Base-by-base conservation (phyloP, 1,284 basidiomycete species). In the Moesziomyces antarcticus region DNA sequence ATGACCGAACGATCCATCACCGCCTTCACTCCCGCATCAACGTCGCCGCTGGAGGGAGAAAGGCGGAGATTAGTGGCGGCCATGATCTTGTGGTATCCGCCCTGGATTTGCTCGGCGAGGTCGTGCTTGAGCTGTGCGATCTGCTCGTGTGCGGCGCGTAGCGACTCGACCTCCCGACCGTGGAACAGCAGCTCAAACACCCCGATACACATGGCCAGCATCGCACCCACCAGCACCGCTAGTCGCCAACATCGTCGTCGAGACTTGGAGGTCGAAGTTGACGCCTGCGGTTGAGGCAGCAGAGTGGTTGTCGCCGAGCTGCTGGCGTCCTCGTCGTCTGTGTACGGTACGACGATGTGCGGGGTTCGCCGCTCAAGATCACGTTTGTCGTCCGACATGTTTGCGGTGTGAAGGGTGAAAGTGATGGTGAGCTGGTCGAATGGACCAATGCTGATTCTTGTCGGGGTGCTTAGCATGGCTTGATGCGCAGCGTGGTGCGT, bases 151-250 rank as follows among this genome's bases (percentile, higher is more conserved):
- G 56, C 59, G 0, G 52, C 60, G 16, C 45, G 52, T 0, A 69
- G 33, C 10, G 66, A 58, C 43, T 69, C 59, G 2, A 52, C 66
- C 40, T 69, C 66, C 30, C 20, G 58, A 14, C 66, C 66, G 37
- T 69, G 59, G 22, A 63, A 63, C 1, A 52, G 49, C 10, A 48
- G 37, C 47, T 63, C 60, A 40, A 69, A 63, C 21, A 58, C 22
- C 2, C 60, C 66, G 6, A 58, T 20, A 14, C 48, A 50, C 18
- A 69, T 51, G 22, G 56, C 49, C 0, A 69, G 33, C 16, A 69
- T 24, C 0, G 60, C 53, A 14, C 56, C 4, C n/a, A 8, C 22
- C 4, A 69, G 41, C 0, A 59, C 11, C 37, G 37, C 37, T 11
- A 63, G n/a, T 3, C 52, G 51, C 30, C 45, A 49, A 27, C 35